Evolutionary conservation across 2,329 filamentous ascomycete genomes (phyloP).

Genomic region (Aspergillus alliaceus): DNA sequence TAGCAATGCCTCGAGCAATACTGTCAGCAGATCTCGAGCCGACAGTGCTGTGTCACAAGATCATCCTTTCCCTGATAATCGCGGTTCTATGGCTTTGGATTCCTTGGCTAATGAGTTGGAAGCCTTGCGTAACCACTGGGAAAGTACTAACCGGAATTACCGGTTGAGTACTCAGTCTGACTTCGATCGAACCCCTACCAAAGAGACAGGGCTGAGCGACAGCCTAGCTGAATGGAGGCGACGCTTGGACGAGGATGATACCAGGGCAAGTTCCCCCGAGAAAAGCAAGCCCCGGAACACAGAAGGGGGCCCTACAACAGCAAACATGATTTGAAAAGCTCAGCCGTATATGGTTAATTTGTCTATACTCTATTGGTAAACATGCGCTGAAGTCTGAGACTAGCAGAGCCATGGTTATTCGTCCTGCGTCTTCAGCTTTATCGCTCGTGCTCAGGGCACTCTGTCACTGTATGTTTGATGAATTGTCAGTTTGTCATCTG

Average conservation of each 20-base stretch:
- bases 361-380: constrained; percentile 23
- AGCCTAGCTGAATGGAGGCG: constrained; percentile 79
- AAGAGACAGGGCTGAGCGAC: constrained; percentile 59
- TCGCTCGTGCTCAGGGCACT: background rate
- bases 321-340: constrained; percentile 37
- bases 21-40: constrained; percentile 39
- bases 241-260: constrained; percentile 64
- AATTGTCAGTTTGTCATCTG: background rate
- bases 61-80: constrained; percentile 49
- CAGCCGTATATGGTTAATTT: constrained; percentile 12
- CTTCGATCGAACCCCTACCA: constrained; percentile 64
- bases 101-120: constrained; percentile 91
- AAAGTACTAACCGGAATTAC: constrained; percentile 93
- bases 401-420: background rate
- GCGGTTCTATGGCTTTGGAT: constrained; percentile 74
- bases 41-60: constrained; percentile 46
- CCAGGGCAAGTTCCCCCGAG: constrained; percentile 28
- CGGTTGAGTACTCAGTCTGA: constrained; percentile 87
- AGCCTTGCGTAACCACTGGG: constrained; percentile 86
- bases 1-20: constrained; percentile 55
- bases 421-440: background rate
- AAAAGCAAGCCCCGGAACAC: constrained; percentile 26
- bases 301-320: constrained; percentile 20
- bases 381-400: constrained; percentile 20
- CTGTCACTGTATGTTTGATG: background rate